These are phyloP conservation scores for Aspergillus sclerotiicarbonarius DNA, from an alignment of 495 filamentous ascomycete species.

Conservation along the genomic window DNA sequence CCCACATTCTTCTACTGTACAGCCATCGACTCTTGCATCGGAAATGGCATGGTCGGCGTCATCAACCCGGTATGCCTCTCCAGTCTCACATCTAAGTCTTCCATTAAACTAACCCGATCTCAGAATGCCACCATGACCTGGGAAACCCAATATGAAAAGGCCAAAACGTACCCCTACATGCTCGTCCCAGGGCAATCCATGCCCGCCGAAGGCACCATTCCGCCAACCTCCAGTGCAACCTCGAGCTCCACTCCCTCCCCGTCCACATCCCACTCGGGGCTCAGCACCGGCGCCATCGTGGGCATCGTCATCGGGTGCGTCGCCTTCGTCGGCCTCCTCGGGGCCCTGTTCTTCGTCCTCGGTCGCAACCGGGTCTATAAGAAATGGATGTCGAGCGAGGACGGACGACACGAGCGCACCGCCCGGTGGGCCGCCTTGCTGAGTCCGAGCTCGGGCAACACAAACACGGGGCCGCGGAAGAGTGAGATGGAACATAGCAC, in stretches of 20 bases:
- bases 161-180: conserved; percentile 36
- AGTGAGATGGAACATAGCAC: conserved; percentile 10
- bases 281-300: conserved; percentile 36
- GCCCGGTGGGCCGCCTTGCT: conserved; percentile 32
- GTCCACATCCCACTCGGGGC: conserved; percentile 9
- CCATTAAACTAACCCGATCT: neutral
- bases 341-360: conserved; percentile 39
- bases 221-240: conserved; percentile 1
- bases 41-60: conserved; percentile 43
- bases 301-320: conserved; percentile 37
- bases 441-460: neutral
- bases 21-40: conserved; percentile 36
- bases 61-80: conserved; percentile 36
- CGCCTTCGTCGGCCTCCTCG: conserved; percentile 32
- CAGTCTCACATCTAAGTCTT: neutral
- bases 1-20: conserved; percentile 44
- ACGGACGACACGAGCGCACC: conserved; percentile 32
- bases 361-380: conserved; percentile 37
- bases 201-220: conserved; percentile 34
- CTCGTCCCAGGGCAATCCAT: conserved; percentile 36
- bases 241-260: conserved; percentile 13
- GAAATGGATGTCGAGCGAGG: conserved; percentile 37
- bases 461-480: conserved; percentile 5
- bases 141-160: conserved; percentile 32
- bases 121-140: conserved; percentile 36